Conservation (phyloP, 768 basidiomycete genomes). For the Suillus decipiens region DNA sequence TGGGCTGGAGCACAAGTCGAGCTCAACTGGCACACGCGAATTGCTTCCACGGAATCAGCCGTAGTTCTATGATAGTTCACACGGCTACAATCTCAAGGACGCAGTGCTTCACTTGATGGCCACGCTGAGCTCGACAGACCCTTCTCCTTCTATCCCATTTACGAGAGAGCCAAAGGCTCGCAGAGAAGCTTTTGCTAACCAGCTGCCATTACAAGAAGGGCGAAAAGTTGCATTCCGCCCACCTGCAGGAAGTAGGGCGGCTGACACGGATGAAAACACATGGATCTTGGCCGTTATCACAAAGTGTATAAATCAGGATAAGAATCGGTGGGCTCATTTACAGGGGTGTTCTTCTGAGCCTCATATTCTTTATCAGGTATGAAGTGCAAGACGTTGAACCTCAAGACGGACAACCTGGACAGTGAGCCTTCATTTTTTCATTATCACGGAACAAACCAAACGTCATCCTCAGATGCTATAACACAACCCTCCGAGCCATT, state of each 20-base stretch:
- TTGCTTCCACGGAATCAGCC: too few relatives aligned
- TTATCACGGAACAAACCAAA: background rate
- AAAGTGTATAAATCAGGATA: constrained; percentile 69
- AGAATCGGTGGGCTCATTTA: constrained; percentile 54
- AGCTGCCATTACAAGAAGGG: constrained; percentile 69
- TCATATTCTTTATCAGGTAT: constrained; percentile 50
- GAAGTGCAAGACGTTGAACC: constrained; percentile 87
- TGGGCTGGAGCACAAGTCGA: too few relatives aligned
- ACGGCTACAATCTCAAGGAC: too few relatives aligned
- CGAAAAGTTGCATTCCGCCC: constrained; percentile 84
- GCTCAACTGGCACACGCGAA: too few relatives aligned
- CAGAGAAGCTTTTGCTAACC: constrained; percentile 59
- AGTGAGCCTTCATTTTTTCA: constrained; percentile 29
- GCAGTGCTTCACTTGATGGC: too few relatives aligned
- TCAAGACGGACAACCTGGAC: constrained; percentile 73
- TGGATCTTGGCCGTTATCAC: constrained; percentile 85
- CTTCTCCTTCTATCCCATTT: constrained; percentile 49
- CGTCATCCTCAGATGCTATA: constrained; percentile 52
- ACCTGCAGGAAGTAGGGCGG: constrained; percentile 57
- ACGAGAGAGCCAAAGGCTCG: constrained; percentile 69
- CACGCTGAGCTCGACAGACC: constrained; percentile 58
- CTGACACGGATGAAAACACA: constrained; percentile 47
- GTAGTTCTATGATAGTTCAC: too few relatives aligned
- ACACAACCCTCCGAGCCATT: constrained; percentile 67
- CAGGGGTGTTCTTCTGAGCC: constrained; percentile 2